Conservation (phyloP, 2,329 filamentous ascomycete species). For the Calonectria pteridis region DNA sequence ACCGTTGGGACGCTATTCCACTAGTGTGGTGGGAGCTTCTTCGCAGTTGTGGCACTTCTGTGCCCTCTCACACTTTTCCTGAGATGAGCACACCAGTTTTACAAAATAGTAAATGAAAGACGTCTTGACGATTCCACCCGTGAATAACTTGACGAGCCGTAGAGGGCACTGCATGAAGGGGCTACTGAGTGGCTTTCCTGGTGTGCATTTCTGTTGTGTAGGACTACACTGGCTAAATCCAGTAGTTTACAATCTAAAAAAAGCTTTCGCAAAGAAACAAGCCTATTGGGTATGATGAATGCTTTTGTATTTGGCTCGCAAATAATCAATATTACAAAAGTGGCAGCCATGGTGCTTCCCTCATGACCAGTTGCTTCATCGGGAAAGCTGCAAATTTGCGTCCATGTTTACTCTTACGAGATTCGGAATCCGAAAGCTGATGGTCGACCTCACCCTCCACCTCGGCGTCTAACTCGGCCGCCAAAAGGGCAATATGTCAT, state of each 20-base stretch:
- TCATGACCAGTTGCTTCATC: not conserved
- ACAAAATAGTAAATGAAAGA: not conserved
- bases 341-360: not conserved
- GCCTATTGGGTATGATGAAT: not conserved
- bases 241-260: not conserved
- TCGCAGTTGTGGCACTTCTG: not conserved
- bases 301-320: not conserved
- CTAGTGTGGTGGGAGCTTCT: not conserved
- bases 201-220: not conserved
- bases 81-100: not conserved
- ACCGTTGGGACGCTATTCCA: not conserved
- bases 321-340: not conserved
- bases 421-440: constrained; percentile 16
- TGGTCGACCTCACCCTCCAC: constrained; percentile 14
- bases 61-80: not conserved
- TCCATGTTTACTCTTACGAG: not conserved
- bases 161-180: not conserved
- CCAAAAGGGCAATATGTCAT: constrained; percentile 28
- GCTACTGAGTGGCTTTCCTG: not conserved
- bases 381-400: not conserved
- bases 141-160: not conserved
- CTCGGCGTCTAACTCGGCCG: constrained; percentile 26
- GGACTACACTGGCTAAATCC: not conserved
- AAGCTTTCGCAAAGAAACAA: not conserved
- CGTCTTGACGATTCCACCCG: not conserved